Conservation (phyloP, 2,329 filamentous ascomycete genomes). For the Arachnomyces sp. region DNA sequence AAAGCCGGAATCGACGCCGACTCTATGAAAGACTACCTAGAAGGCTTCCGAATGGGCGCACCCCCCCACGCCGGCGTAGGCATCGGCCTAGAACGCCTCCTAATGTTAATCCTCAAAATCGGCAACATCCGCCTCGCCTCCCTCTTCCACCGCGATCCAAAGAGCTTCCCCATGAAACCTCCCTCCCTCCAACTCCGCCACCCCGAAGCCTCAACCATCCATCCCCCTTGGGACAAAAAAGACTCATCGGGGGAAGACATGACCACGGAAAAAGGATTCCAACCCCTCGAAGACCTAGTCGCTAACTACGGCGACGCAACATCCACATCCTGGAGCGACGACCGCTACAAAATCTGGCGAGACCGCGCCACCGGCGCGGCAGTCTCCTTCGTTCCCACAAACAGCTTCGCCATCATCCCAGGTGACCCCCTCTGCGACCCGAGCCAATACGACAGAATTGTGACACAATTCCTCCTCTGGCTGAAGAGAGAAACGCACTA, state of each 20-base stretch:
- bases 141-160: conserved; percentile 79
- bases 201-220: conserved; percentile 75
- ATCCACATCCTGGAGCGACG: conserved; percentile 88
- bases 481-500: conserved; percentile 62
- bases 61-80: conserved; percentile 86
- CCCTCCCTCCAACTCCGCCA: conserved; percentile 62
- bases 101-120: conserved; percentile 76
- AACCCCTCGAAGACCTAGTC: conserved; percentile 76
- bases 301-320: conserved; percentile 93
- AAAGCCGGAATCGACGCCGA: conserved; percentile 65
- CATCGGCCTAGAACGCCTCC: conserved; percentile 78
- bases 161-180: conserved; percentile 67
- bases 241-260: conserved; percentile 29
- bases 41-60: conserved; percentile 78
- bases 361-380: conserved; percentile 72
- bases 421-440: conserved; percentile 80
- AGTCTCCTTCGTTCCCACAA: conserved; percentile 69
- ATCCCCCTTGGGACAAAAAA: conserved; percentile 52
- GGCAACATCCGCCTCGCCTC: conserved; percentile 86
- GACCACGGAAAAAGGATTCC: conserved; percentile 48
- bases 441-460: conserved; percentile 65
- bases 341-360: conserved; percentile 80
- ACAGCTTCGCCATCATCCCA: conserved; percentile 72
- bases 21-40: conserved; percentile 85
- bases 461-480: conserved; percentile 65